A percentile compares a stretch with the other conserved stretches of the same genome.
These are phyloP conservation scores for Penicillium sp. DNA, from an alignment of 2,329 filamentous ascomycete genomes.

Conservation along the genomic window DNA sequence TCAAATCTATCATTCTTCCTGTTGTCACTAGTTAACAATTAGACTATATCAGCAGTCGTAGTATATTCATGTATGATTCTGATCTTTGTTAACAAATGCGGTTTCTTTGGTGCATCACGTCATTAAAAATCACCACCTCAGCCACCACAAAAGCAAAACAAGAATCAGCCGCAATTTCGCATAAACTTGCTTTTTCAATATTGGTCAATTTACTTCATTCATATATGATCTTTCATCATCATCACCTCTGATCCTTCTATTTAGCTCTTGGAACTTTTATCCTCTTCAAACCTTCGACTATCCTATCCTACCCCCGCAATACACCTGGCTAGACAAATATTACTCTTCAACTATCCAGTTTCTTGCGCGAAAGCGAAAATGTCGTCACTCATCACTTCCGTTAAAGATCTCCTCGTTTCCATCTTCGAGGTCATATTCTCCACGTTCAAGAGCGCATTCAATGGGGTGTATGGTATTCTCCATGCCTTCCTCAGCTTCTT, in stretches of 20 bases:
- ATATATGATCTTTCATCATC: not conserved
- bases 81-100: not conserved
- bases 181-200: not conserved
- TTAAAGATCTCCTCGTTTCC: slow-evolving; percentile 16
- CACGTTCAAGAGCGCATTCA: slow-evolving; percentile 4
- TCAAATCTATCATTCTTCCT: not conserved
- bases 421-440: slow-evolving; percentile 20
- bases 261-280: not conserved
- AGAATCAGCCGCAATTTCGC: not conserved
- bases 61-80: not conserved
- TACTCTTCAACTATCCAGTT: not conserved
- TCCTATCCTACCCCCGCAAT: not conserved
- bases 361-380: slow-evolving; percentile 1
- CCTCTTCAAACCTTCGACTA: not conserved
- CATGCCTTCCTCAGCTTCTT: slow-evolving; percentile 5
- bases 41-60: not conserved
- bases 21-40: not conserved
- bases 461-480: slow-evolving; percentile 4
- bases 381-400: slow-evolving; percentile 15
- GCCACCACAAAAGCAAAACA: not conserved
- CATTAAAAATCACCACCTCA: not conserved
- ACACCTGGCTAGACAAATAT: not conserved
- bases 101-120: not conserved
- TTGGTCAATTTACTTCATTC: not conserved
- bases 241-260: not conserved